These are phyloP conservation scores for Magnaporthiopsis incrustans DNA, from an alignment of 2,329 filamentous ascomycete genomes.

Conservation along the genomic window DNA sequence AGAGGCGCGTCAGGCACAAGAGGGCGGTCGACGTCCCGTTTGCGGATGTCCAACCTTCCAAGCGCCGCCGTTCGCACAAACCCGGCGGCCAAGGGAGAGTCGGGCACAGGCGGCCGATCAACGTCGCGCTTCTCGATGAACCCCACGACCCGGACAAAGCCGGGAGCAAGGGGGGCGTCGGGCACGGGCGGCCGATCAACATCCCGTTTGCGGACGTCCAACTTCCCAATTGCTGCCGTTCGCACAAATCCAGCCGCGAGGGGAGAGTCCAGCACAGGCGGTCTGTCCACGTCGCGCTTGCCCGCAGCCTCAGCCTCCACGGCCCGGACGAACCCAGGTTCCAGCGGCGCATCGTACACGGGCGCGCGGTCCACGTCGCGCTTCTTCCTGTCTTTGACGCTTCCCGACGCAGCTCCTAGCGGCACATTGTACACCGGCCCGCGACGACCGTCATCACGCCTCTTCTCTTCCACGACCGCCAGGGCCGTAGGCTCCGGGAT, in stretches of 20 bases:
- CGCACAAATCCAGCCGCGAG: too few species aligned
- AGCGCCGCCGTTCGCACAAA: too few species aligned
- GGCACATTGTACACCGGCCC: too few species aligned
- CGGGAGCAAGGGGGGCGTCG: not conserved
- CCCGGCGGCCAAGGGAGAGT: not conserved
- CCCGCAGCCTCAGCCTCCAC: not conserved
- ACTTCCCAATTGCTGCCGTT: too few species aligned
- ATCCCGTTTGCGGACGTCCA: not conserved
- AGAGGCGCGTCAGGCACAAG: not conserved
- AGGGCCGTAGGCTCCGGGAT: conserved; percentile 7
- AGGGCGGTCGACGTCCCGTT: not conserved
- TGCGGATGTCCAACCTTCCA: too few species aligned
- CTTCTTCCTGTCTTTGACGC: too few species aligned
- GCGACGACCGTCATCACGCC: too few species aligned
- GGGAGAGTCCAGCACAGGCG: too few species aligned
- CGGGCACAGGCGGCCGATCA: not conserved
- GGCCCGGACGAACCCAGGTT: not conserved
- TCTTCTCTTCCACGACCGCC: not conserved
- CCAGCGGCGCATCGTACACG: conserved; percentile 8
- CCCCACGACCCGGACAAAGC: not conserved
- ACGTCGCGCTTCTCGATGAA: not conserved
- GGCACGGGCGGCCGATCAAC: conserved; percentile 7
- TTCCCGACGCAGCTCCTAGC: too few species aligned
- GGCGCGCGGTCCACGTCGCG: not conserved
- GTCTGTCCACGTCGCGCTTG: not conserved